Evolutionary conservation across 768 basidiomycete genomes (phyloP), one percentile per base, ranked within the genome.

Genomic region (Leccinellum luteum): DNA sequence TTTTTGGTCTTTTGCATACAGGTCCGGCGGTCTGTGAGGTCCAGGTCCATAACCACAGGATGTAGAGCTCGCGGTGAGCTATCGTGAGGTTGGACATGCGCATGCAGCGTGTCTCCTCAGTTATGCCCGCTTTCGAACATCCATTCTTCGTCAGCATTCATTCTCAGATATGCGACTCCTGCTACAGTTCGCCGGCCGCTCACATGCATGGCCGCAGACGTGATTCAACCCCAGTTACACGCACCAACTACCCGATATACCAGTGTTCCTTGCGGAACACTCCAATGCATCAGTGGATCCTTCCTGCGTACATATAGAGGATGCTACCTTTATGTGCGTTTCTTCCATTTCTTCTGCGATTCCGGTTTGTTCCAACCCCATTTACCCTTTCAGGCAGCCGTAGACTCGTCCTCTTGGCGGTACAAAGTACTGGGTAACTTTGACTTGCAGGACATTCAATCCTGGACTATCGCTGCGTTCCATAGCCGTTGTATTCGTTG

Each of bases 261-360:
- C 57, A 50, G 52, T 41, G 27, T 50, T 55, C 67, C 52, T 62
- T 38, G 44, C 38, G 51, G 52, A 62, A 62, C 57, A 60, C 60
- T 55, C 61, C 48, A 49, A 21, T 61, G 53, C 48, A 32, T 51
- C 49, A 27, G 48, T 58, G 28, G 47, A 47, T 25, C 30, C 34
- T 47, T 49, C 41, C 45, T 69, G 55, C 55, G 21, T 52, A 50
- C 67, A 67, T 68, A 70, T 68, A 68, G 62, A 54, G 44, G 59
- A 60, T 43, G 45, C 41, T 52, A 21, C 52, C 50, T 53, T 35
- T 44, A 52, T 30, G 55, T 55, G n/a, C 23, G 59, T 47, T n/a
- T 17, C 38, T 59, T 63, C 52, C 51, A 48, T 59, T 57, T 53
- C 48, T 50, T 51, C 53, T 58, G 52, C 63, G 44, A 35, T 60